Base-by-base conservation (phyloP, 1,284 basidiomycete species). In the Ustilago xerochloae region DNA sequence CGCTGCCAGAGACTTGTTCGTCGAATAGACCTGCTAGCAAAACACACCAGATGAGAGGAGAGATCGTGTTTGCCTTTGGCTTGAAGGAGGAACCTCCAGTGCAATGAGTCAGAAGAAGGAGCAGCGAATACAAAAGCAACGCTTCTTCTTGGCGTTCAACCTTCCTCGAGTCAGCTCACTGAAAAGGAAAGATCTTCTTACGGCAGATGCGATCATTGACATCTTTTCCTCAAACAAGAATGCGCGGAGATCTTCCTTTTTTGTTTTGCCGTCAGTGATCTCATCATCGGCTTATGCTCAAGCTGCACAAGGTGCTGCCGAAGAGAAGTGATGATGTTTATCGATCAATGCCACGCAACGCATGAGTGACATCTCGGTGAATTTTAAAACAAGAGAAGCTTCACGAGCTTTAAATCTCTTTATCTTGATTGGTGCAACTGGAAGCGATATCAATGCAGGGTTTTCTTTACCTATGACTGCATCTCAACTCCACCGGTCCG, bases 381-480 rank as follows among this genome's bases (percentile, higher is more conserved):
- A 47, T 47, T 56, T 45, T 16, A 62, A 53, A 29, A 38, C 35
- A 53, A 32, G 35, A 53, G 60, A 45, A 45, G 41, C 45, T 43
- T 41, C 53, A 20, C 36, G 45, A 62, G 64, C 54, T 59, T 36
- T 47, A 46, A 29, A 48, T 56, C 20, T 22, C 49, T 35, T n/a
- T 13, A 26, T 39, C 55, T 29, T 67, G 64, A 62, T 67, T 62
- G 64, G 64, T 57, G n/a, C 36, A 32, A 58, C 18, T 8, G 13
- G 8, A n/a, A 13, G 10, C 38, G 35, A 57, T 62, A 62, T 67
- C 64, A 48, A 47, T 61, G 49, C 54, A 54, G 49, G 54, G 29
- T 47, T 36, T 28, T 32, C 50, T 43, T 24, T 43, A 24, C 39
- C 22, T 43, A 43, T 22, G 52, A n/a, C n/a, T n/a, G n/a, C n/a